These are phyloP conservation scores for Amphicarpaea edgeworthii DNA, from an alignment of 306 rosid genomes.

Conservation along the genomic window DNA sequence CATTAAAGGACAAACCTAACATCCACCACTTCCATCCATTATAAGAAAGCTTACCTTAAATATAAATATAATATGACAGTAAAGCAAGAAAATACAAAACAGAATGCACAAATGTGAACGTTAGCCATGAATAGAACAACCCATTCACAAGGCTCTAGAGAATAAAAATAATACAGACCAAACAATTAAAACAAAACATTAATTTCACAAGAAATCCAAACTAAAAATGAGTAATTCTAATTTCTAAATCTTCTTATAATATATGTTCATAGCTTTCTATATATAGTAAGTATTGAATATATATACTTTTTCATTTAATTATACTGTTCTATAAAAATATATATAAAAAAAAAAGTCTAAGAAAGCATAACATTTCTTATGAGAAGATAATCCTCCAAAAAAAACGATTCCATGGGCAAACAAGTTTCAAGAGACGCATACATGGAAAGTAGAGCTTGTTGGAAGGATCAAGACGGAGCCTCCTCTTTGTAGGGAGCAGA, in stretches of 20 bases:
- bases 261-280: background rate
- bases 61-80: background rate
- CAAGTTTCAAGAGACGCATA: slow-evolving; percentile 48
- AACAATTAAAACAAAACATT: slow-evolving; percentile 26
- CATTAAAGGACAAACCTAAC: slow-evolving; percentile 31
- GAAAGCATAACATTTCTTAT: background rate
- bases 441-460: slow-evolving; percentile 95
- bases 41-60: slow-evolving; percentile 33
- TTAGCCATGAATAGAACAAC: slow-evolving; percentile 12
- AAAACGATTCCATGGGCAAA: background rate
- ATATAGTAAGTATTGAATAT: background rate
- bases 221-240: background rate
- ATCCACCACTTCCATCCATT: slow-evolving; percentile 35
- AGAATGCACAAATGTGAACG: slow-evolving; percentile 14
- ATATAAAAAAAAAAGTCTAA: background rate
- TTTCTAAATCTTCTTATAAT: background rate
- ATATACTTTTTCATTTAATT: background rate
- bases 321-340: background rate
- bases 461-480: slow-evolving; percentile 95
- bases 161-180: slow-evolving; percentile 20
- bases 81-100: slow-evolving; percentile 2
- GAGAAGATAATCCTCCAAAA: background rate
- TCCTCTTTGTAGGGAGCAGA: slow-evolving; percentile 77
- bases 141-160: slow-evolving; percentile 19
- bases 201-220: slow-evolving; percentile 41